These are phyloP conservation scores for Chrysoporthe austroafricana DNA, from an alignment of 2,329 filamentous ascomycete genomes.

Conservation along the genomic window DNA sequence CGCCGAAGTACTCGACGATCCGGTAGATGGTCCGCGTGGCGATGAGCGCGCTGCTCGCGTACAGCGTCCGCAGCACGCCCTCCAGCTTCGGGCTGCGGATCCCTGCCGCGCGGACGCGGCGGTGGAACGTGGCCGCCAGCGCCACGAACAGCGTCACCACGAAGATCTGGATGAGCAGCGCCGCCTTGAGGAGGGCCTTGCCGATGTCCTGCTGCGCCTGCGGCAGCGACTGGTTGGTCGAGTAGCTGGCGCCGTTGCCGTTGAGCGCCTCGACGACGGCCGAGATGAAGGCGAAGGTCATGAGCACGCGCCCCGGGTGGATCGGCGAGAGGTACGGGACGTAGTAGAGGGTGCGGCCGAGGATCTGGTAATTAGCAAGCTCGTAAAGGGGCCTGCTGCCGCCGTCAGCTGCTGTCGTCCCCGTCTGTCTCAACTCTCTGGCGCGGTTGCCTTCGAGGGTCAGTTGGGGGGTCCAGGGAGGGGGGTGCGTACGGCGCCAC, in stretches of 20 bases:
- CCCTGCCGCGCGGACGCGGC: slow-evolving; percentile 35
- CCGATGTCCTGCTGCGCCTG: slow-evolving; percentile 40
- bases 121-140: slow-evolving; percentile 51
- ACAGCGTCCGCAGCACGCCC: slow-evolving; percentile 44
- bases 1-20: slow-evolving; percentile 50
- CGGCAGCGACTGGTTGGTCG: slow-evolving; percentile 42
- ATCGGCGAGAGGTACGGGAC: slow-evolving; percentile 62
- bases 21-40: slow-evolving; percentile 54
- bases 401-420: slow-evolving; percentile 6
- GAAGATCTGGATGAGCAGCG: slow-evolving; percentile 51
- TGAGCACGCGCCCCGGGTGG: slow-evolving; percentile 49
- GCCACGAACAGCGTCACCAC: slow-evolving; percentile 50
- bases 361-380: slow-evolving; percentile 66
- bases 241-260: slow-evolving; percentile 45
- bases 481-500: slow-evolving; percentile 36
- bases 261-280: slow-evolving; percentile 52
- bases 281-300: slow-evolving; percentile 52
- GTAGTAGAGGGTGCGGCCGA: slow-evolving; percentile 65
- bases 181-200: slow-evolving; percentile 44
- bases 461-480: neutral
- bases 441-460: too few species aligned
- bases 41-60: slow-evolving; percentile 49
- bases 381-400: slow-evolving; percentile 59
- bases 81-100: slow-evolving; percentile 30
- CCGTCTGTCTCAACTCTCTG: neutral